Evolutionary conservation across 1,284 basidiomycete genomes (phyloP).

Genomic region (Heliocybe sulcata): DNA sequence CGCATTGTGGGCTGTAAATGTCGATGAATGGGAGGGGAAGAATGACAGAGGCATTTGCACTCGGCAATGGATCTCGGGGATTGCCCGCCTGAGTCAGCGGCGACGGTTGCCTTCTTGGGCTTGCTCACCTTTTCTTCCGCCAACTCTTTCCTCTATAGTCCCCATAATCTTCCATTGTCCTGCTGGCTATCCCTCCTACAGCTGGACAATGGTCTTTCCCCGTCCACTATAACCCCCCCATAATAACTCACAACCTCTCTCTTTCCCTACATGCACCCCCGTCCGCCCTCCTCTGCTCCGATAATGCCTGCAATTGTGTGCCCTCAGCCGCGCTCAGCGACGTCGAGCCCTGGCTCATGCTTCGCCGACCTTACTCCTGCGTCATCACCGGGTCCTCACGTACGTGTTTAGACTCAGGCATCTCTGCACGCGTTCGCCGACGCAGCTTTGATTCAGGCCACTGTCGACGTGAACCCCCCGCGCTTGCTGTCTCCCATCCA

Average conservation of each 20-base stretch:
- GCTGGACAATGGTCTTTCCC: conserved; percentile 1
- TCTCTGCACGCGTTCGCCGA: too few species aligned
- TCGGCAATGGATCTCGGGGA: not conserved
- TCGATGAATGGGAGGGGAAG: not conserved
- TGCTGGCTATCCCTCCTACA: not conserved
- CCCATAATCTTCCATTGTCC: conserved; percentile 1
- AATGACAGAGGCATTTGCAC: not conserved
- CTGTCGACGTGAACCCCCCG: not conserved
- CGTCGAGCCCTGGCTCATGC: conserved; percentile 7
- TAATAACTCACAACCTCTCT: not conserved
- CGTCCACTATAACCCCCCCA: not conserved
- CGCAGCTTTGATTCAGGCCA: not conserved
- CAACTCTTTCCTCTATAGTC: conserved; percentile 4
- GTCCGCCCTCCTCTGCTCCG: not conserved
- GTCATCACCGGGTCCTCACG: not conserved
- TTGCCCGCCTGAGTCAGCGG: not conserved
- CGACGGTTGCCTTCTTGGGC: conserved; percentile 2
- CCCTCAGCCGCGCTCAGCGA: conserved; percentile 11
- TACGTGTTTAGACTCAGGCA: not conserved
- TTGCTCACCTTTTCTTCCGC: conserved; percentile 3
- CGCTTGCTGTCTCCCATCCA: conserved; percentile 12
- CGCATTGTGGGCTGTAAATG: not conserved
- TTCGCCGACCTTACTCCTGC: not conserved
- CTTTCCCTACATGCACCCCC: not conserved
- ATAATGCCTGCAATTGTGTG: conserved; percentile 14